Base-by-base conservation (phyloP, 2,329 filamentous ascomycete species). In the Paecilomyces formosus region DNA sequence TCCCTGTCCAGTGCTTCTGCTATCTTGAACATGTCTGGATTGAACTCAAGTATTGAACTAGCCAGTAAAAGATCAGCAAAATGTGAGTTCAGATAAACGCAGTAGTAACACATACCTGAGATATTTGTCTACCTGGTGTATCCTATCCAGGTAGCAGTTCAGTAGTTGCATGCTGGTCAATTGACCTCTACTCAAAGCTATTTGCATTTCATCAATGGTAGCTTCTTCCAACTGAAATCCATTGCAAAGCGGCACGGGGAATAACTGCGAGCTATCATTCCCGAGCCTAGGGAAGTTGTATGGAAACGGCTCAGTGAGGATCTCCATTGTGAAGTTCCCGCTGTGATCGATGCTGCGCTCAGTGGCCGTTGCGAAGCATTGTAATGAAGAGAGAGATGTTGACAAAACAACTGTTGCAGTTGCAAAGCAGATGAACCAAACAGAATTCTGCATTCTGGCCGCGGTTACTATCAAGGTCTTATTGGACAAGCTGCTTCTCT, bases 161-260 rank as follows among this genome's bases (percentile, higher is more conserved):
- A 83, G 76, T 22, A 89, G 74, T 61, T 88, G 77, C 24, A 81
- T 78, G 18, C 81, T 82, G 0, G 82, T 87, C 59, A 89, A 72
- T 11, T 68, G 74, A 3, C 83, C 82, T n/a, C 72, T 70, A 6
- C 64, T 64, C 78, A 90, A 79, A 30, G 81, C 81, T 3, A 72
- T 66, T 65, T 89, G 87, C 65, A 92, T 80, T 60, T 87, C 74
- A 62, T 88, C 85, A 61, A 90, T 87, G 6, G 83, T 86, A 15
- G 86, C 86, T 69, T 90, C 88, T 70, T 89, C 85, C 15, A 90
- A 76, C 54, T 77, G 74, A 63, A 88, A 79, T 9, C 80, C 81
- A 58, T 81, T 72, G 69, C 88, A 91, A 12, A 69, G 69, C 0
- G 76, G 78, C 86, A 89, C 88, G 2, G 85, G 82, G 65, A 90